Conservation (phyloP, 352 stramenopile genomes). For the Achlya hypogyna region DNA sequence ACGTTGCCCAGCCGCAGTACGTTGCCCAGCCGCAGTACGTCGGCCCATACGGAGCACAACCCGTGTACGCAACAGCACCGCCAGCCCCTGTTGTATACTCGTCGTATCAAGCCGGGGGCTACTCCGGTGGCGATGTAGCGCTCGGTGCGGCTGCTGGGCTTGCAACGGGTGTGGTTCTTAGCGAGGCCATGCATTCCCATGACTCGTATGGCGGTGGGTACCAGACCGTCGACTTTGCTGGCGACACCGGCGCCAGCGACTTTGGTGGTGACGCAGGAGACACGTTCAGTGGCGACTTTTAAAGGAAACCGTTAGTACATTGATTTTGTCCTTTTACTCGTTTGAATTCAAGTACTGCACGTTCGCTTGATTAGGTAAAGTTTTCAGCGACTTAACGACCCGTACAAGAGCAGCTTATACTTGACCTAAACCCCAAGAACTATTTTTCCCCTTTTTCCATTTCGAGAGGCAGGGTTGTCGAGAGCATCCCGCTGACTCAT, state of each 20-base stretch:
- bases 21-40: background rate
- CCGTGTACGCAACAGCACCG: background rate
- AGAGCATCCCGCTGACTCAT: too few species aligned
- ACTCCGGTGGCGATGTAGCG: background rate
- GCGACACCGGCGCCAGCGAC: background rate
- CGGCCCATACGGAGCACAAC: background rate
- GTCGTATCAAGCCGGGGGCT: background rate
- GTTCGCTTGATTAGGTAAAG: background rate
- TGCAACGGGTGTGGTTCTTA: background rate
- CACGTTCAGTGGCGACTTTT: conserved; percentile 8
- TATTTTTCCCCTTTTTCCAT: background rate
- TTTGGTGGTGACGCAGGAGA: background rate
- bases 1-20: background rate
- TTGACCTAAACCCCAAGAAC: too few species aligned
- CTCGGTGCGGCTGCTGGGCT: background rate
- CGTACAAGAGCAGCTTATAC: too few species aligned
- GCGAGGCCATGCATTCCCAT: background rate
- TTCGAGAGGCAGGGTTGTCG: too few species aligned
- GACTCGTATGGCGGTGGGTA: background rate
- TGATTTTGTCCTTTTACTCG: background rate
- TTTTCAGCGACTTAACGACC: background rate
- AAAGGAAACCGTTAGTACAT: background rate
- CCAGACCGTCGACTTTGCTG: conserved; percentile 5
- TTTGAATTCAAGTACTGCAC: background rate
- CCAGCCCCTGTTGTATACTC: background rate